These are phyloP conservation scores for Elaeagnus macrophylla DNA, from an alignment of 306 rosid species.

Conservation along the genomic window DNA sequence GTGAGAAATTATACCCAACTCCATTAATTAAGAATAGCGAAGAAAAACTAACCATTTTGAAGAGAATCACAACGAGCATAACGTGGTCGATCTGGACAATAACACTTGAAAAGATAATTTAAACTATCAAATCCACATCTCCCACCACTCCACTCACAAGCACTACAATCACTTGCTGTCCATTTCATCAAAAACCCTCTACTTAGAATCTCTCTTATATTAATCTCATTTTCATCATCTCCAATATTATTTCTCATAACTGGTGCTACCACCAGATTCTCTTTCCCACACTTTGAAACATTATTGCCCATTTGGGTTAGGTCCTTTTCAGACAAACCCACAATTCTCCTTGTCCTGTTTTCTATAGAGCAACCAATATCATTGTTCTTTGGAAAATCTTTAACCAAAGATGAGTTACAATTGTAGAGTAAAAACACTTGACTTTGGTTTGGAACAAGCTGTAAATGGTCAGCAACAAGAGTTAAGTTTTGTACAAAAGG, in stretches of 20 bases:
- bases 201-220: conserved; percentile 18
- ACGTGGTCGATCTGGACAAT: conserved; percentile 50
- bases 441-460: conserved; percentile 1
- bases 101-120: conserved; percentile 19
- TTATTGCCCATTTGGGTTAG: background rate
- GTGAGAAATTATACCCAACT: no score
- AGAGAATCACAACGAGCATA: conserved; percentile 19
- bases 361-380: conserved; percentile 20
- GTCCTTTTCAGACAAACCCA: conserved; percentile 25
- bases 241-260: background rate
- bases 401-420: conserved; percentile 16
- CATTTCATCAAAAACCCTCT: conserved; percentile 45
- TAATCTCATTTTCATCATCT: background rate
- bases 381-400: background rate
- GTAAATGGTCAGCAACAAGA: background rate
- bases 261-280: background rate
- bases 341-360: conserved; percentile 14
- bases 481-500: conserved; percentile 11
- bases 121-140: conserved; percentile 30
- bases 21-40: no score
- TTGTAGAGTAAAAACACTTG: conserved; percentile 17
- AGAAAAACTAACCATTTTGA: conserved; percentile 26
- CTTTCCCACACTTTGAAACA: conserved; percentile 11
- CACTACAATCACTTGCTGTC: conserved; percentile 25
- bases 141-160: conserved; percentile 27